Evolutionary conservation across 169 alveolate genomes (phyloP).

Genomic region (Plasmodium gaboni): DNA sequence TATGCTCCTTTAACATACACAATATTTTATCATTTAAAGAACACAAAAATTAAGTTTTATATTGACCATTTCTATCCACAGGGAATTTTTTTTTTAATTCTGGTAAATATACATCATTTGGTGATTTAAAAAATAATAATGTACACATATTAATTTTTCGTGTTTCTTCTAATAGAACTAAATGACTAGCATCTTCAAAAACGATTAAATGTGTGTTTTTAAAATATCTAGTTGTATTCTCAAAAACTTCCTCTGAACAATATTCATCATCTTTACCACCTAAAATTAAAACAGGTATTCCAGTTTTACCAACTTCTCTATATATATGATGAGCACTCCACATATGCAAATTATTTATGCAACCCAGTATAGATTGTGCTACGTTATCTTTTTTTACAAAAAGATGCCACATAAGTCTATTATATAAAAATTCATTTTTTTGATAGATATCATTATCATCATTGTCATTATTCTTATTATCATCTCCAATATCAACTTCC

Average conservation of each 20-base stretch:
- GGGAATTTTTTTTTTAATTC: slow-evolving; percentile 45
- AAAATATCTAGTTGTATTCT: slow-evolving; percentile 48
- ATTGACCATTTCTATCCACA: slow-evolving; percentile 22
- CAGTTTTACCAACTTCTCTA: slow-evolving; percentile 75
- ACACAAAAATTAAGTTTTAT: too few relatives aligned
- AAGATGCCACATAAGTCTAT: slow-evolving; percentile 83
- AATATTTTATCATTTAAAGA: too few relatives aligned
- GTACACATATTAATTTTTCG: slow-evolving; percentile 47
- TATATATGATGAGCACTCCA: slow-evolving; percentile 84
- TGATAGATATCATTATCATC: not conserved
- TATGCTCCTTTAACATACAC: too few relatives aligned
- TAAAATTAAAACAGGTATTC: slow-evolving; percentile 62
- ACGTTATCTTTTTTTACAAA: slow-evolving; percentile 80
- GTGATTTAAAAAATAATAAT: slow-evolving; percentile 35
- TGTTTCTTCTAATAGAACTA: slow-evolving; percentile 56
- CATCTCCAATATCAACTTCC: too few relatives aligned
- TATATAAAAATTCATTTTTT: slow-evolving; percentile 66
- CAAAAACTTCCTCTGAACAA: slow-evolving; percentile 51
- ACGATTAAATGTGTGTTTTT: slow-evolving; percentile 50
- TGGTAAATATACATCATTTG: slow-evolving; percentile 41
- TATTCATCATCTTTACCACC: slow-evolving; percentile 65
- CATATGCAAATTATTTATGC: slow-evolving; percentile 83
- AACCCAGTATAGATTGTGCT: slow-evolving; percentile 79
- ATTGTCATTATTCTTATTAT: too few relatives aligned
- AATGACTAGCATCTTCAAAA: slow-evolving; percentile 62